Base-by-base conservation (phyloP, 2,329 filamentous ascomycete species). In the Ophiostoma sp. region DNA sequence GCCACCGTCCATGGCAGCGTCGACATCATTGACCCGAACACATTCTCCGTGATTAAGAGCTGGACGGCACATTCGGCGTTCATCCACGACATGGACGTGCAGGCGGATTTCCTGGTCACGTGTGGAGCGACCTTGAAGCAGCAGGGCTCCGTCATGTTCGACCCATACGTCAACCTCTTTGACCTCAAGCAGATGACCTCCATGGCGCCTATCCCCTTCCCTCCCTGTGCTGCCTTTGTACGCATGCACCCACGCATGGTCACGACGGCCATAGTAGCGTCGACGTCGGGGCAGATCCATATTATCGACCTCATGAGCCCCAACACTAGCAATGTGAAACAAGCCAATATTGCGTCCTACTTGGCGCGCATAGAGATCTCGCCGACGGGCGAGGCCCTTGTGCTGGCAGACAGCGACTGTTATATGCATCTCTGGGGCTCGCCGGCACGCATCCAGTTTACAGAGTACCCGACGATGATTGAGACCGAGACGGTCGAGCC, bases 71-170 rank as follows among this genome's bases (percentile, higher is more conserved):
- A 99, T 80, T 91, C 92, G 1, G 93, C 93, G 9, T 89, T 91
- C 70, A 93, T 99, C 80, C 97, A 94, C 81, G 95, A 98, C 81
- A 98, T 99, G 93, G 96, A 99, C 83, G 94, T 95, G 9, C 93
- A 96, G 79, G 93, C 96, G 79, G 95, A 98, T 81, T 96, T 96
- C 77, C 90, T 99, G 71, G 92, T 98, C 28, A 98, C 96, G 4
- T 99, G 96, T 81, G 96, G 96, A 48, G 97, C 93, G 82, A 97
- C 95, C 0, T 88, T 94, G 31, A 90, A 95, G 77, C 94, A 95
- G 78, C 87, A 93, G 76, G 89, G 91, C 48, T 82, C 84, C 1
- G 92, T 93, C 76, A 94, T 97, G 84, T 89, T 97, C 45, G 96
- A 99, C 79, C 93, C 94, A 0, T 91, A 98, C 74, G 93, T 97